Evolutionary conservation across 2,329 filamentous ascomycete genomes (phyloP), one percentile per base, ranked within the genome.

Genomic region (Verticillium dahliae): DNA sequence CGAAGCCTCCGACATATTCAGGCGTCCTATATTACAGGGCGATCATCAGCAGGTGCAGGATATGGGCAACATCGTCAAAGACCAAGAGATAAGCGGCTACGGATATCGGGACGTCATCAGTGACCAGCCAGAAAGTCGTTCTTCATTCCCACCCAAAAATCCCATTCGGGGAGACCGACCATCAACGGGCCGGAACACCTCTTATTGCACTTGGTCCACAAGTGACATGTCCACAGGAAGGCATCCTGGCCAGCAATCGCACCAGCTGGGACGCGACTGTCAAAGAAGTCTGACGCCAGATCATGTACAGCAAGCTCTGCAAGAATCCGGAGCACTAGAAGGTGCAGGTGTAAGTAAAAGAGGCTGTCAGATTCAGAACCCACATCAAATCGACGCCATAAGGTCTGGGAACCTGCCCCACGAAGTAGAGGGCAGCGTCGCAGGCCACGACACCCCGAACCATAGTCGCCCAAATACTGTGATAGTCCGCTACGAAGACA

Each of bases 121-220:
- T 55, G 22, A 15, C 22, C 10, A 35, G 35, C 31, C 37, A 41
- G 31, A 6, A 18, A 52, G 9, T 3, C 45, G 9, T 4, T 9
- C 3, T 7, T 4, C 9, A 7, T 50, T 18, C 3, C 11, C 18
- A 52, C 13, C 45, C 6, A 4, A 27, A 9, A 10, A 11, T 7
- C 1, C 2, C 22, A 18, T 10, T 14, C n/a, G 45, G 55, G 58
- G 35, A 56, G 35, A 37, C 22, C 35, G n/a, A 18, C 38, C 14
- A 65, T 45, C 57, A 59, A 57, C 35, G n/a, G 65, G 61, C 18
- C 61, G 60, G 56, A 56, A 62, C 39, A 65, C 65, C 10, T 67
- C 63, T 13, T 65, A 64, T 55, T 59, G 62, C 34, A 67, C 64
- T n/a, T 67, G 68, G 68, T 68, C 69, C 38, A 67, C 59, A 18